Evolutionary conservation across 2,329 filamentous ascomycete species (phyloP).

Genomic region (Tolypocladium paradoxum): DNA sequence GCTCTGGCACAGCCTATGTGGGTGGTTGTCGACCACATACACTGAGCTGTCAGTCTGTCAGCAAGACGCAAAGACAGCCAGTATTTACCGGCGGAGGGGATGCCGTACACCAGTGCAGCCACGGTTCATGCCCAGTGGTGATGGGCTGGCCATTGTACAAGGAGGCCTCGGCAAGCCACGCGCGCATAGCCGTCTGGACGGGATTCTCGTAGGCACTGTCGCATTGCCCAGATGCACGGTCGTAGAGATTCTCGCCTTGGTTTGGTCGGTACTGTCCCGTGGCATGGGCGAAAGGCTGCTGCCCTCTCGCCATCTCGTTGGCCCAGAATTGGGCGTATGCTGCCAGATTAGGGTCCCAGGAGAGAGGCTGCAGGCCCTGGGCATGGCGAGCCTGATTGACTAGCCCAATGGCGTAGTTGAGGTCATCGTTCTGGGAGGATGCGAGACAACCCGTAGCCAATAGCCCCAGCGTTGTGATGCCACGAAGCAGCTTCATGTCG

Average conservation of each 20-base stretch:
- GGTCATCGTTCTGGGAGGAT: conserved; percentile 11
- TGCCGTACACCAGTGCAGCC: conserved; percentile 25
- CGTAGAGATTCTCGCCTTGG: conserved; percentile 25
- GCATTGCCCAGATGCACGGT: conserved; percentile 18
- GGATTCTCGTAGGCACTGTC: conserved; percentile 17
- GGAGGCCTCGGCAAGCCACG: conserved; percentile 20
- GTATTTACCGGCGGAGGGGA: no score
- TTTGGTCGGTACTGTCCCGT: conserved; percentile 16
- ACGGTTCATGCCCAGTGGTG: conserved; percentile 19
- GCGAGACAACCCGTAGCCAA: conserved; percentile 3
- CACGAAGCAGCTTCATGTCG: conserved; percentile 2
- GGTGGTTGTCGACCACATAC: conserved; percentile 22
- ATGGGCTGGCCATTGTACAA: conserved; percentile 20
- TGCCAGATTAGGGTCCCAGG: conserved; percentile 18
- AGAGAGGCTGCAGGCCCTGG: conserved; percentile 15
- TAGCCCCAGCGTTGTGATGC: conserved; percentile 1
- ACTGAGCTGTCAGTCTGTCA: conserved; percentile 17
- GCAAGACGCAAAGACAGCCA: not conserved
- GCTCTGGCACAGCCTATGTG: conserved; percentile 23
- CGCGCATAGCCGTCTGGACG: conserved; percentile 16
- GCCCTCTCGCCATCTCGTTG: conserved; percentile 18
- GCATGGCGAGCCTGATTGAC: conserved; percentile 21
- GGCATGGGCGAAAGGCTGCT: conserved; percentile 20
- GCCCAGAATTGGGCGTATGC: conserved; percentile 24
- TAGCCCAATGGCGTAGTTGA: conserved; percentile 13